Percentiles rank a stretch among this genome's conserved stretches.
phyloP scores from a whole-genome alignment of 192 early-diverging fungal species.

The Dispira parvispora region DNA sequence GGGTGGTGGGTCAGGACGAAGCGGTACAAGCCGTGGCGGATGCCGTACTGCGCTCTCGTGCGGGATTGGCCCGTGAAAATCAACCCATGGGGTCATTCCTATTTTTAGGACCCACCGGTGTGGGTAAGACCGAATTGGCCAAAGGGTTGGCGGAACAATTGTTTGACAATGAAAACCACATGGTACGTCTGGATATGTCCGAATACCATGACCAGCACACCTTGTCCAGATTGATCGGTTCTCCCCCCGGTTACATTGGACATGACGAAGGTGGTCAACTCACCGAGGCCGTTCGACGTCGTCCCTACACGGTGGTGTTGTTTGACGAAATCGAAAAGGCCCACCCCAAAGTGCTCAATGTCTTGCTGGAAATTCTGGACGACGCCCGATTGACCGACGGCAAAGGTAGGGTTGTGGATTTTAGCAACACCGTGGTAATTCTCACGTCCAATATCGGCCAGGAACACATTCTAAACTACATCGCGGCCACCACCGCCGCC shows the following conservation, averaged over 20 bases:
- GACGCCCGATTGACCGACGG: slow-evolving; percentile 92
- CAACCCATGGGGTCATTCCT: slow-evolving; percentile 78
- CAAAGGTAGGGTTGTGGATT: slow-evolving; percentile 83
- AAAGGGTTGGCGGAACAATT: slow-evolving; percentile 60
- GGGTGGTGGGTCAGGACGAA: slow-evolving; percentile 83
- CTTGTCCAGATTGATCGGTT: slow-evolving; percentile 55
- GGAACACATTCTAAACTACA: slow-evolving; percentile 29
- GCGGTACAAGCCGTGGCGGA: slow-evolving; percentile 85
- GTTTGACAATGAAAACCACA: slow-evolving; percentile 52
- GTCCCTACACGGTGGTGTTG: slow-evolving; percentile 58
- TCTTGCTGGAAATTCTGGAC: slow-evolving; percentile 74
- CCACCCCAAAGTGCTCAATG: slow-evolving; percentile 57
- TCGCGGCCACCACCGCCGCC: slow-evolving; percentile 11
- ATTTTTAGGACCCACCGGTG: slow-evolving; percentile 72
- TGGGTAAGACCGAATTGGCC: slow-evolving; percentile 65
- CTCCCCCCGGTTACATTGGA: slow-evolving; percentile 67
- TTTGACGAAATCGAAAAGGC: slow-evolving; percentile 78
- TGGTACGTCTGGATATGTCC: slow-evolving; percentile 66
- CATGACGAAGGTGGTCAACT: slow-evolving; percentile 63
- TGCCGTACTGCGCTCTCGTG: slow-evolving; percentile 68
- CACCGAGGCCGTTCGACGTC: slow-evolving; percentile 61
- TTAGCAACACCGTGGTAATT: slow-evolving; percentile 90
- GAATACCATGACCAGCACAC: slow-evolving; percentile 61
- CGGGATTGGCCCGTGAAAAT: slow-evolving; percentile 41
- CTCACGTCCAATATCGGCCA: slow-evolving; percentile 86